Base-by-base conservation (phyloP, 2,329 filamentous ascomycete species). In the Huntiella abstrusa region DNA sequence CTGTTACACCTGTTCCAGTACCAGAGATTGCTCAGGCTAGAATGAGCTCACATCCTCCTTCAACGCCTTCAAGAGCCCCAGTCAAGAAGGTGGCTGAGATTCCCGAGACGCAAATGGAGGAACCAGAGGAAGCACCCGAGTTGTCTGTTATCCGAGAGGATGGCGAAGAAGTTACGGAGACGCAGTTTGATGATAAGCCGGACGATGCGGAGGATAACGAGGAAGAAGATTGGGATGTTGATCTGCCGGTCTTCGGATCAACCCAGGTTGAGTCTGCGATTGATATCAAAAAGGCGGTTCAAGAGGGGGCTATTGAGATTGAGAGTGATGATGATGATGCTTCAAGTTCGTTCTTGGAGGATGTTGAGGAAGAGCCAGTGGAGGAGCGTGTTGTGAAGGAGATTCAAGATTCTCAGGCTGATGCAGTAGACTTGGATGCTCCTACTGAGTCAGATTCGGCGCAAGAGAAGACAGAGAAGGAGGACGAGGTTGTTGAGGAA, bases 181-280 rank as follows among this genome's bases (percentile, higher is more conserved):
- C 13, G 7, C 15, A 40, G 8, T 40, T 40, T 28, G 38, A 43
- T 3, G 28, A 43, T 34, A 37, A 36, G 16, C n/a, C 32, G 22
- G 41, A 15, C 1, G 33, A 28, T n/a, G 45, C 12, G n/a, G 43
- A 36, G n/a, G 33, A 42, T 4, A 34, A 46, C n/a, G 48, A 46
- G 1, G 48, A 47, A 15, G 47, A 46, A 1, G 41, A 47, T 33
- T 47, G 48, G 48, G 45, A 50, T 15, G 19, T 50, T 19, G 48
- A 47, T 34, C 7, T 49, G 7, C 48, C 44, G 8, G 37, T 49
- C 13, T 49, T 49, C 33, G 44, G 46, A 19, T 49, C 48, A 4
- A 49, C 44, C 6, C 39, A 49, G 13, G 19, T 46, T n/a, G 39
- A 49, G 13, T 15, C 38, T 13, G 34, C 34, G 19, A n/a, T 33